Evolutionary conservation across 1,139 yeast genomes (phyloP).

Genomic region (Protomyces macrosporus): DNA sequence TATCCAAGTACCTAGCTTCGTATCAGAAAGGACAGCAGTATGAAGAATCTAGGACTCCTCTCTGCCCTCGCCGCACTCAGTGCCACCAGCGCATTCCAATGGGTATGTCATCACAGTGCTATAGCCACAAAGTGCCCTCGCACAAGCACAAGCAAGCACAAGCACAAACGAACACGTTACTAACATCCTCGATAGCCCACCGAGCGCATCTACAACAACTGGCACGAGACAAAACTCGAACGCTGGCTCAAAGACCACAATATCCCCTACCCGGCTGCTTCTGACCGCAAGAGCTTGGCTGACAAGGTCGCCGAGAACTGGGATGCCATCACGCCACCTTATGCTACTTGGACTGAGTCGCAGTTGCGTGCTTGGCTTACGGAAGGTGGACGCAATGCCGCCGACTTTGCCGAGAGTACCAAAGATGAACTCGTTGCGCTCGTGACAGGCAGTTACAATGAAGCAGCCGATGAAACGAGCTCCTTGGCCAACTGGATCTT

Average conservation of each 20-base stretch:
- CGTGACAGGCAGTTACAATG: conserved; percentile 28
- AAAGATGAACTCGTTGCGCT: conserved; percentile 31
- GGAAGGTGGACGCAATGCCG: conserved; percentile 29
- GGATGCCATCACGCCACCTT: conserved; percentile 32
- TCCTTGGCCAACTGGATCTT: conserved; percentile 44
- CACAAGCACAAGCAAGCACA: neutral
- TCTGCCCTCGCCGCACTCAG: neutral
- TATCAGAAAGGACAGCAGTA: neutral
- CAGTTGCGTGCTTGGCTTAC: conserved; percentile 30
- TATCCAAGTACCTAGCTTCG: too few species aligned
- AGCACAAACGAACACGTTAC: neutral
- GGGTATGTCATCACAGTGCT: neutral
- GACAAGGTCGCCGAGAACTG: conserved; percentile 34
- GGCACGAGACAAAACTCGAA: conserved; percentile 27
- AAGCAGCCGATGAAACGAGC: conserved; percentile 27
- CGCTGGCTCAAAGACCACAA: conserved; percentile 31
- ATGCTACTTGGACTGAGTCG: conserved; percentile 32
- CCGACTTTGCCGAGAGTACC: conserved; percentile 31
- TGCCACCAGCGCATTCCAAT: neutral
- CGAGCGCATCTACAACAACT: conserved; percentile 24
- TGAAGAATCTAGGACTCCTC: neutral
- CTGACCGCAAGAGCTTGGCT: conserved; percentile 31
- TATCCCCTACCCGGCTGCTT: conserved; percentile 23
- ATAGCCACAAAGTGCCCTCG: too few species aligned
- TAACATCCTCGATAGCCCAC: conserved; percentile 10